Percentiles rank a stretch among this genome's conserved stretches.
Conservation (phyloP, 352 stramenopile species). For the Peronospora destructor region DNA sequence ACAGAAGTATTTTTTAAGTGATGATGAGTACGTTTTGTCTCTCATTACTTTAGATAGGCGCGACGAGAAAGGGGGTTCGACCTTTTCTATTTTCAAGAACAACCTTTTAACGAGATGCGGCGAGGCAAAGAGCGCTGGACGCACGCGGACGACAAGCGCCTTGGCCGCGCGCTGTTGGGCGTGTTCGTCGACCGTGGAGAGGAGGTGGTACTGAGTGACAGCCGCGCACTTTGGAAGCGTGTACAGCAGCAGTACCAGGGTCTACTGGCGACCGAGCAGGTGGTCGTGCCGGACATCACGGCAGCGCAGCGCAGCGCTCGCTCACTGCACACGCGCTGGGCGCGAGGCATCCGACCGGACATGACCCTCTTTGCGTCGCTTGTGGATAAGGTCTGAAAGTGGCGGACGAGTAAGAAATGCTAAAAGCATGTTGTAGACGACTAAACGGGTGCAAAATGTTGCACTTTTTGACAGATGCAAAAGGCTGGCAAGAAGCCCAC, state of each 20-base stretch:
- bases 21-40: no score
- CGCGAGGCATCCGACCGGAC: slow-evolving; percentile 22
- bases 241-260: slow-evolving; percentile 29
- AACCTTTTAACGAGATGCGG: slow-evolving; percentile 13
- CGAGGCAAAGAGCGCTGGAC: slow-evolving; percentile 29
- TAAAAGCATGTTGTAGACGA: neutral
- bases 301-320: slow-evolving; percentile 17
- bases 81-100: slow-evolving; percentile 18
- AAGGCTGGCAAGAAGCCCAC: slow-evolving; percentile 14
- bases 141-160: slow-evolving; percentile 26
- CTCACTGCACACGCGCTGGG: slow-evolving; percentile 29
- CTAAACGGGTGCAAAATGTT: slow-evolving; percentile 13
- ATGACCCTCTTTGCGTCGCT: slow-evolving; percentile 26
- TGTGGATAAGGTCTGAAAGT: slow-evolving; percentile 15
- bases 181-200: slow-evolving; percentile 23
- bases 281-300: slow-evolving; percentile 6
- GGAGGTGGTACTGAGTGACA: slow-evolving; percentile 22
- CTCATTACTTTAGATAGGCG: no score
- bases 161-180: slow-evolving; percentile 21
- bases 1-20: no score
- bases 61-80: no score
- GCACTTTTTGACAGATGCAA: slow-evolving; percentile 12
- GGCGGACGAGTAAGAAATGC: neutral
- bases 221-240: slow-evolving; percentile 25
- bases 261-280: slow-evolving; percentile 17